Evolutionary conservation across 106 monocot genomes (phyloP).

Genomic region (Hemerocallis citrina): DNA sequence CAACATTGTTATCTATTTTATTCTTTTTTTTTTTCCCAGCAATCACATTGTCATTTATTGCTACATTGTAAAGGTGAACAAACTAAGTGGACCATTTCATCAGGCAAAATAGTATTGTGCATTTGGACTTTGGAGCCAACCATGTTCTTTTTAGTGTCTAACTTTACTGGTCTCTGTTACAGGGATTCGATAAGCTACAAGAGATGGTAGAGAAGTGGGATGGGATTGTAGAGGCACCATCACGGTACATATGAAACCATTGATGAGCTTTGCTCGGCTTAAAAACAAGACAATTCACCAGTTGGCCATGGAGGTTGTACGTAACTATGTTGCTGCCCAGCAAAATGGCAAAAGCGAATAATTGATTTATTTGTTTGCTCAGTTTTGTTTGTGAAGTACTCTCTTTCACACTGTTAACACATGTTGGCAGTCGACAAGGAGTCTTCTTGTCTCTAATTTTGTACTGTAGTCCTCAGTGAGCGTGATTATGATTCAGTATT

Average conservation of each 20-base stretch:
- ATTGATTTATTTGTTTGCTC: background rate
- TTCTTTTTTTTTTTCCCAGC: no score
- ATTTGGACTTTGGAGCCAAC: no score
- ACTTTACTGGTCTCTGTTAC: background rate
- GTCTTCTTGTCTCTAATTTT: background rate
- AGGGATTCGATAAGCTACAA: constrained; percentile 79
- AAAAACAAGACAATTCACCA: constrained; percentile 49
- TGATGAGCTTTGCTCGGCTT: constrained; percentile 28
- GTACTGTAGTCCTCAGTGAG: background rate
- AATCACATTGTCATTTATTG: no score
- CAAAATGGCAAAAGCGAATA: constrained; percentile 31
- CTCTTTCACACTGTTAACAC: constrained; percentile 15
- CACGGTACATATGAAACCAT: constrained; percentile 54
- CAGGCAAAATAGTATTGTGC: no score
- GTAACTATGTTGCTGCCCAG: constrained; percentile 30
- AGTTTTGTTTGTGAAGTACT: background rate
- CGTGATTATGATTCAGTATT: no score
- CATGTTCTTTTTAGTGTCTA: no score
- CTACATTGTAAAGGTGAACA: no score
- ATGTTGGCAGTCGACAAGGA: constrained; percentile 6
- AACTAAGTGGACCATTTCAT: no score
- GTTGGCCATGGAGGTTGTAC: constrained; percentile 44
- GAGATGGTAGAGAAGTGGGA: constrained; percentile 82
- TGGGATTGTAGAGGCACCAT: constrained; percentile 13
- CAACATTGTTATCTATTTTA: no score